Percentiles rank a stretch among this genome's conserved stretches.
These are phyloP conservation scores for Phytophthora uliginosa DNA, from an alignment of 352 stramenopile species.

Conservation along the genomic window DNA sequence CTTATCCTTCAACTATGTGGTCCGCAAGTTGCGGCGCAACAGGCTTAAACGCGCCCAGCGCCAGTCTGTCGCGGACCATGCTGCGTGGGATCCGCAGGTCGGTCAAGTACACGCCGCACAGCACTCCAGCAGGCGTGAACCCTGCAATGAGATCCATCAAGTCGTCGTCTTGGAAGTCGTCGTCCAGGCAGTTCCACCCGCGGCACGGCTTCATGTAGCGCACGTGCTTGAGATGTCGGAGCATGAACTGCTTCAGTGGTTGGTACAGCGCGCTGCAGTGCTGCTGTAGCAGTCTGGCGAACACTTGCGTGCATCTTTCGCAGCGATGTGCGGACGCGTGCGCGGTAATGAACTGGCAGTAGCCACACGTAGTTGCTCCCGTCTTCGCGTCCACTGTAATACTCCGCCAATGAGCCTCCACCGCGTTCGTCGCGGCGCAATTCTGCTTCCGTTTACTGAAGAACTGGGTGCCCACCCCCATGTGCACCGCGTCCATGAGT, in stretches of 20 bases:
- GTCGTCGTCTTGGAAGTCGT: conserved; percentile 15
- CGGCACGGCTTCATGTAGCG: conserved; percentile 33
- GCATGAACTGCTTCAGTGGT: conserved; percentile 37
- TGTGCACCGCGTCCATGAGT: conserved; percentile 31
- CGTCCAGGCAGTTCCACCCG: conserved; percentile 25
- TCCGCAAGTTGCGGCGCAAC: not conserved
- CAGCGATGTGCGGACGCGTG: conserved; percentile 28
- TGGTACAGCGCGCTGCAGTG: conserved; percentile 35
- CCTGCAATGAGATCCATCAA: conserved; percentile 38
- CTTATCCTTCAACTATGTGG: not conserved
- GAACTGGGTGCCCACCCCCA: conserved; percentile 37
- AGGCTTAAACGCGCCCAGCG: conserved; percentile 27
- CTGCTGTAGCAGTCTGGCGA: conserved; percentile 27
- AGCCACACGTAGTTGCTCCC: conserved; percentile 17
- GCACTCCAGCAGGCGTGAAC: conserved; percentile 30
- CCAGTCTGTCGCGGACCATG: conserved; percentile 19
- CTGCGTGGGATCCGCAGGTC: conserved; percentile 29
- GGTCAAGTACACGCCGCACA: conserved; percentile 41
- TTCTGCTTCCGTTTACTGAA: conserved; percentile 39
- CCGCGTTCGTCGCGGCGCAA: conserved; percentile 22
- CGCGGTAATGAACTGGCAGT: conserved; percentile 23
- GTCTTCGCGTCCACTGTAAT: conserved; percentile 27
- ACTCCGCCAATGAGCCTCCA: conserved; percentile 38
- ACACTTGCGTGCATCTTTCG: conserved; percentile 34
- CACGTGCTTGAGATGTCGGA: conserved; percentile 35